Conservation (phyloP, 495 filamentous ascomycete species). For the Peziza echinospora region DNA sequence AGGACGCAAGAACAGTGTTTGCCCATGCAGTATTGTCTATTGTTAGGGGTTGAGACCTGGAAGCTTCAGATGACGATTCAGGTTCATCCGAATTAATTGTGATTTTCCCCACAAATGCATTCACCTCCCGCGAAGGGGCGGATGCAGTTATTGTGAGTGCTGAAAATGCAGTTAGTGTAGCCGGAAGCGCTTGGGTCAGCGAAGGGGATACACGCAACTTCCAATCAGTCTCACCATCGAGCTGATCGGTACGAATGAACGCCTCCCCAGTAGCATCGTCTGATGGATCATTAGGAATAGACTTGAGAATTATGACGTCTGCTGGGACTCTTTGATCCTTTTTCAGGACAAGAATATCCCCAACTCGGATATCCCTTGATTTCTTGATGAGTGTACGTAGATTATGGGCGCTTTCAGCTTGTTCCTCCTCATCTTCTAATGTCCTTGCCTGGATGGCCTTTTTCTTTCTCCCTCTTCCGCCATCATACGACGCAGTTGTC, state of each 20-base stretch:
- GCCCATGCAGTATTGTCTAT: constrained; percentile 99
- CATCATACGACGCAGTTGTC: not conserved
- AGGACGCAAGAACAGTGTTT: constrained; percentile 89
- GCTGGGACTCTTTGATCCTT: constrained; percentile 86
- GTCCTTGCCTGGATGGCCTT: constrained; percentile 5
- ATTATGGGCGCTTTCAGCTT: constrained; percentile 18
- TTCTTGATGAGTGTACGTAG: constrained; percentile 45
- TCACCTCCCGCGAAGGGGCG: constrained; percentile 75
- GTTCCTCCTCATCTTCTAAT: constrained; percentile 32
- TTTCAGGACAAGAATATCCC: constrained; percentile 74
- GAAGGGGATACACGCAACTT: constrained; percentile 77
- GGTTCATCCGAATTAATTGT: constrained; percentile 42
- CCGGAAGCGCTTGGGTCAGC: constrained; percentile 50
- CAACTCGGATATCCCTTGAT: constrained; percentile 78
- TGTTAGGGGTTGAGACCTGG: constrained; percentile 44
- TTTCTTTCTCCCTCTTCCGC: not conserved
- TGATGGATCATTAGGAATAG: constrained; percentile 39
- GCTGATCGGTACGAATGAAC: constrained; percentile 91
- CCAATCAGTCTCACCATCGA: constrained; percentile 98
- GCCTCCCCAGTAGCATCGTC: constrained; percentile 40
- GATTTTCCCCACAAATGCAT: constrained; percentile 55
- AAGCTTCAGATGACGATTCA: constrained; percentile 1
- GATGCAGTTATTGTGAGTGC: constrained; percentile 60
- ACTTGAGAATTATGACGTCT: constrained; percentile 84
- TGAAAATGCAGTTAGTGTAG: constrained; percentile 36